Base-by-base conservation (phyloP, 202 grass and related monocot genomes). In the Brachypodium distachyon region DNA sequence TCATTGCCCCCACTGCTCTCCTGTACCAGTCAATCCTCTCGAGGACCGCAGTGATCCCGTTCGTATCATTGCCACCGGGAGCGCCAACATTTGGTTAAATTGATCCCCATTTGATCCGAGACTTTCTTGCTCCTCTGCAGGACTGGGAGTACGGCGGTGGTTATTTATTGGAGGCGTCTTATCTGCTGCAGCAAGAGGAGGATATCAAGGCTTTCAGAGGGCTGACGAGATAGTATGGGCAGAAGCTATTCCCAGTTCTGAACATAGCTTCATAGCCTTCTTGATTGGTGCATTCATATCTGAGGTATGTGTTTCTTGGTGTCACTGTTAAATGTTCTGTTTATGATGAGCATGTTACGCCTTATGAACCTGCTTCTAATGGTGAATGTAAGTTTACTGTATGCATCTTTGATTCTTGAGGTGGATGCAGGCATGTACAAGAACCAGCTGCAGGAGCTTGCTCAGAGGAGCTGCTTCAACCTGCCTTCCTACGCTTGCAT, bases 381-480 rank as follows among this genome's bases (percentile, higher is more conserved):
- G 33, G 60, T 46, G 53, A n/a, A 53, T 43, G 28, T 64, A 12
- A n/a, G 37, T 64, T 56, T 39, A 58, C 25, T 10, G 6, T 55
- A 3, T 85, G 70, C 38, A 33, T 50, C 12, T 79, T 72, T 73
- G 46, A 4, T 68, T 47, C 50, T 78, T 51, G 22, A 37, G 49
- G 12, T 66, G 41, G 80, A 81, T 67, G 50, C 81, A 90, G 69
- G 51, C 36, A 93, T 93, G 90, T 87, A 84, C 26, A 93, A 93
- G 73, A 93, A 93, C 62, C 90, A 93, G 51, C 87, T 93, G 10
- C 90, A 90, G 72, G 90, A 93, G 76, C 87, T 93, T 84, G 90
- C 90, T 18, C 90, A 93, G 73, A 85, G 90, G 82, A 90, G 90
- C 74, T 93, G 90, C 68, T 93, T 93, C 84, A 90, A 93, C 65